Evolutionary conservation across 2,329 filamentous ascomycete genomes (phyloP), one percentile per base, ranked within the genome.

Genomic region (Hypoxylon sp.): DNA sequence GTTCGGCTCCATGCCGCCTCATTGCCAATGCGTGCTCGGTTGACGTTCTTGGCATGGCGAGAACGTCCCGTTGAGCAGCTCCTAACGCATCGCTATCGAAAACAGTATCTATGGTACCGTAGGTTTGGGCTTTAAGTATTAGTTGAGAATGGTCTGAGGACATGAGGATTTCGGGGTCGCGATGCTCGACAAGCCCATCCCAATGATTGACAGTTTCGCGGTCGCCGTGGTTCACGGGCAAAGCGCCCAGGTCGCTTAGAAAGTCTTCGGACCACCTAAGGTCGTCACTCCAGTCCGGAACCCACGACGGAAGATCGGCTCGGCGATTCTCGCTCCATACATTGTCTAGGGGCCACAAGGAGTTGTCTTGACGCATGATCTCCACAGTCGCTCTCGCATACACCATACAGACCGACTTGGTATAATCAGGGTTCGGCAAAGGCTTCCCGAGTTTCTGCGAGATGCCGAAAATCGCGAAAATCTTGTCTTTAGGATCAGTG

Each of bases 271-370:
- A 43, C 39, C 39, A 43, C 11, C 39, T 43, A 3, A 17, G 17
- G 17, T 43, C 39, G 11, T 43, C 39, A 43, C 39, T 20, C 39
- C 39, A 43, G 17, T 43, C 39, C 17, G 39, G 39, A 43, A 43
- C 39, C 39, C 39, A 43, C 8, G 39, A 43, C 17, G 39, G 39
- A 15, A 43, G 39, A 43, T 22, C 39, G 10, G 17, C 1, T 43
- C 39, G 39, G 10, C 39, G 39, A 7, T 20, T 19, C 19, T 43
- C 19, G 39, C 39, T 43, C 39, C 39, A 43, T 13, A 43, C 39
- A 13, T 43, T 43, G 11, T 43, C 39, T 10, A 43, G 5, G 39
- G 39, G 19, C 39, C 39, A 43, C 19, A 43, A 15, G 19, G 39
- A 43, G 11, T 43, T 43, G 10, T 43, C 17, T 17, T 43, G 39